A percentile compares a stretch with the other conserved stretches of the same genome.
Conservation (phyloP, 352 stramenopile species). For the Phytophthora cryptogea region DNA sequence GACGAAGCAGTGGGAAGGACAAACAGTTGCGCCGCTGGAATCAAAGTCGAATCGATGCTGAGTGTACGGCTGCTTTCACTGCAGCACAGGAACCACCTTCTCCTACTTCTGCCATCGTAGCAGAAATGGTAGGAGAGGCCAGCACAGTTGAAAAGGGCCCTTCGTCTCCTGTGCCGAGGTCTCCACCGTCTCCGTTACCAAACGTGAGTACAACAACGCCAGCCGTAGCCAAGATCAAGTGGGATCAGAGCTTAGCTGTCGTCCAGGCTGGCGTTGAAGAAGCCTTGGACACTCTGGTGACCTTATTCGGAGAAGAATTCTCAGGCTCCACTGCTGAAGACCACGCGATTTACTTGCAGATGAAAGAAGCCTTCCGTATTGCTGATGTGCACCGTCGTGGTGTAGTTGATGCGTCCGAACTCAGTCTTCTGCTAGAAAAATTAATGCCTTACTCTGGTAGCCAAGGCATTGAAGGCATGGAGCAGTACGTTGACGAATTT, state of each 20-base stretch:
- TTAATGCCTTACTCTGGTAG: constrained; percentile 59
- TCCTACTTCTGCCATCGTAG: constrained; percentile 21
- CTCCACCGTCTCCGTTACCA: constrained; percentile 25
- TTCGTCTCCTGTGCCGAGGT: constrained; percentile 2
- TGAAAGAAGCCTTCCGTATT: constrained; percentile 76
- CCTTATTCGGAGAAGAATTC: constrained; percentile 71
- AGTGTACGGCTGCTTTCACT: constrained; percentile 38
- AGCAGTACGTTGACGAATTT: constrained; percentile 79
- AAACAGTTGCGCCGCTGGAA: constrained; percentile 30
- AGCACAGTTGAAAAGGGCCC: constrained; percentile 5
- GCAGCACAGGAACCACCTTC: constrained; percentile 35
- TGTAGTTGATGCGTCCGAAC: constrained; percentile 61
- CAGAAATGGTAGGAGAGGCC: constrained; percentile 22
- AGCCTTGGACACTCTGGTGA: constrained; percentile 60
- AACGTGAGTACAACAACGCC: constrained; percentile 31
- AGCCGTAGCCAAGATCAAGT: constrained; percentile 37
- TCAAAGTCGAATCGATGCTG: constrained; percentile 39
- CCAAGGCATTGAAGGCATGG: constrained; percentile 47
- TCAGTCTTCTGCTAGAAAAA: constrained; percentile 65
- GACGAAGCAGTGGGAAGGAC: constrained; percentile 33
- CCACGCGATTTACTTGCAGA: constrained; percentile 75
- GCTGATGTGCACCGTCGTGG: constrained; percentile 66
- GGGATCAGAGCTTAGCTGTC: constrained; percentile 47
- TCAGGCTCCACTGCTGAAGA: constrained; percentile 52
- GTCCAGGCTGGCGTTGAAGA: constrained; percentile 53